Base-by-base conservation (phyloP, 148 eudicot genomes). In the Silene latifolia region DNA sequence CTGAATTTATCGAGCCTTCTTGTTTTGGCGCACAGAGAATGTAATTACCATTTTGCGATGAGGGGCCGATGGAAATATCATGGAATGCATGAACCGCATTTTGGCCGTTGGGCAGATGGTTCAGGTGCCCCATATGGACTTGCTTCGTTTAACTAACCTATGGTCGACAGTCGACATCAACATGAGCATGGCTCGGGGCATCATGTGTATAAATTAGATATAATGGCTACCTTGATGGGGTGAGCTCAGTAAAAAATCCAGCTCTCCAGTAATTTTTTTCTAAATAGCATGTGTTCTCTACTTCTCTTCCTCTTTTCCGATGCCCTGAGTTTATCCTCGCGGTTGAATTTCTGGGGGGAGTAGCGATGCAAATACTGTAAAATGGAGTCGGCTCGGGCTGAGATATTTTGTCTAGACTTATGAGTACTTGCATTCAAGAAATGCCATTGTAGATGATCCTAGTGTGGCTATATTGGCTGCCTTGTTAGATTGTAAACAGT, bases 1-100 rank as follows among this genome's bases (percentile, higher is more conserved):
- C 82, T 95, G 86, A 95, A 82, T 71, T 46, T 57, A 20, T 21
- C 59, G 70, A 66, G 61, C 74, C 48, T 73, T 58, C 39, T 79
- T 70, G 25, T 24, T 80, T 59, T 6, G 48, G 69, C 32, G 72
- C 65, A 64, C 53, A 29, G n/a, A 56, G 51, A 56, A 24, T 66
- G 80, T 67, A 67, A 56, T 67, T 51, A 20, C 67, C 73, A 20
- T 48, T 66, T 29, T 59, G 66, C 71, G 29, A 62, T 20, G 68
- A 57, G 51, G 72, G 72, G 79, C 56, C 14, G 56, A 51, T 51
- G 56, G 56, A 51, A 51, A 51, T 51, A 51, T 51, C 18, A 51
- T 51, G 17, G 73, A 54, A 13, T 67, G 17, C 69, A 69, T 69
- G 81, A 60, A 29, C 6, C 25, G 8, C 54, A 51, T 71, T 61